Evolutionary conservation across 176 grass and related monocot species (phyloP), one percentile per base, ranked within the genome.

Genomic region (Musa schizocarpa): DNA sequence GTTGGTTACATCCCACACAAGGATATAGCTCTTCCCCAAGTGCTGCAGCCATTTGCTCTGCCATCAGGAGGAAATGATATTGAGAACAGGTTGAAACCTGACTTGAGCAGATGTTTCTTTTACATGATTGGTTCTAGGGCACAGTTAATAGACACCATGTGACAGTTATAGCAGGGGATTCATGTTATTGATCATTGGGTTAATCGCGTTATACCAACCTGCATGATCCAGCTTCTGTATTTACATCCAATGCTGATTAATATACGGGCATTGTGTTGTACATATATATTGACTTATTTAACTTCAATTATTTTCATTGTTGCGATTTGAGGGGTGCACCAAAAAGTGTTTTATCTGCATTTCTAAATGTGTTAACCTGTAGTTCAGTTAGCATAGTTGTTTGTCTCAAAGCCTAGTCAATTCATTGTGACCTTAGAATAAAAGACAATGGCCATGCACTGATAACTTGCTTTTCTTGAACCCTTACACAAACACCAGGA

Each of bases 41-140:
- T 99, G 56, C 77, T 99, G 23, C 95, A 99, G 53, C 95, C 95
- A 5, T 99, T 99, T 84, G 90, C 95, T 85, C 85, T 99, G 19
- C 95, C 86, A 51, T 76, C 82, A 80, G 95, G 95, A 81, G 95
- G 95, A 69, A 94, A 99, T 87, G 88, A 94, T 74, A 64, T 99
- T 67, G 84, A 87, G 24, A 99, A 99, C 82, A 92, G 95, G 95
- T 94, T 86, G 48, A 69, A 43, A 50, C 51, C 48, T 70, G 48
- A 16, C 34, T 70, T 50, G 55, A 61, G 2, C 20, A n/a, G 57
- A 8, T 61, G 3, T 61, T 20, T 61, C 1, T 61, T n/a, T 61
- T 43, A 43, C 29, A 34, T 34, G 29, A 34, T 34, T 34, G 29
- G 29, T 34, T 34, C 34, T 43, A 43, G 34, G 34, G 34, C 34